Conservation (phyloP, 2,329 filamentous ascomycete genomes). For the Onygenales sp. region DNA sequence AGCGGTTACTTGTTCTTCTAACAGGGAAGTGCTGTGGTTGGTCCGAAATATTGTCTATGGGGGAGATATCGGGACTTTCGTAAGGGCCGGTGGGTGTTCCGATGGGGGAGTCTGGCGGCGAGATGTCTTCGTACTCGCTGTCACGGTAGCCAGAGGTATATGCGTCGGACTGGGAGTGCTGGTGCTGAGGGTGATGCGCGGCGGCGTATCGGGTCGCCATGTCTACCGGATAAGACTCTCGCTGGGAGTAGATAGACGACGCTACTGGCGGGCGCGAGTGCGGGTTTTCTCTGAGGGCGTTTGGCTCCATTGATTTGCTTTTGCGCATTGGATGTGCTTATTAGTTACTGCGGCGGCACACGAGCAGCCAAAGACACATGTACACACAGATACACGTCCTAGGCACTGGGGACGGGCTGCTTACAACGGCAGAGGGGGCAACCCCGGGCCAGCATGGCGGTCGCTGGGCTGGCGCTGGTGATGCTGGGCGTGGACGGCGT, state of each 20-base stretch:
- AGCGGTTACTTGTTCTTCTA: constrained; percentile 12
- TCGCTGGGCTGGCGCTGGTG: constrained; percentile 17
- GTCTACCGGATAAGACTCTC: constrained; percentile 23
- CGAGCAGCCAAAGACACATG: too few relatives aligned
- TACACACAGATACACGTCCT: background rate
- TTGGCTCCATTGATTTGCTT: constrained; percentile 12
- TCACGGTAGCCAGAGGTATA: constrained; percentile 8
- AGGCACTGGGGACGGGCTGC: constrained; percentile 6
- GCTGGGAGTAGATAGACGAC: constrained; percentile 55
- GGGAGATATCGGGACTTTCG: constrained; percentile 30
- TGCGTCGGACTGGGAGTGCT: background rate
- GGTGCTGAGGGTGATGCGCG: constrained; percentile 2
- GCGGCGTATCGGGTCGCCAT: constrained; percentile 17
- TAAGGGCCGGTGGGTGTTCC: constrained; percentile 12
- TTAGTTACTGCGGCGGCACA: too few relatives aligned
- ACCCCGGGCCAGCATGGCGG: constrained; percentile 19
- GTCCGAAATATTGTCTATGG: constrained; percentile 24
- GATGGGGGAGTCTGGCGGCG: constrained; percentile 36
- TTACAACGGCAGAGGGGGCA: constrained; percentile 32
- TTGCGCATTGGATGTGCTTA: background rate
- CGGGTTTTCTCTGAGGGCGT: constrained; percentile 12
- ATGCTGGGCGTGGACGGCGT: background rate
- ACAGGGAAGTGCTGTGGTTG: constrained; percentile 9
- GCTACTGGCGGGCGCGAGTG: constrained; percentile 32
- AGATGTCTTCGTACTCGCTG: constrained; percentile 29